A percentile compares a stretch with the other conserved stretches of the same genome.
These are phyloP conservation scores for Acanthamoeba polyphaga DNA, from an alignment of 208 protist genomes.

Conservation along the genomic window DNA sequence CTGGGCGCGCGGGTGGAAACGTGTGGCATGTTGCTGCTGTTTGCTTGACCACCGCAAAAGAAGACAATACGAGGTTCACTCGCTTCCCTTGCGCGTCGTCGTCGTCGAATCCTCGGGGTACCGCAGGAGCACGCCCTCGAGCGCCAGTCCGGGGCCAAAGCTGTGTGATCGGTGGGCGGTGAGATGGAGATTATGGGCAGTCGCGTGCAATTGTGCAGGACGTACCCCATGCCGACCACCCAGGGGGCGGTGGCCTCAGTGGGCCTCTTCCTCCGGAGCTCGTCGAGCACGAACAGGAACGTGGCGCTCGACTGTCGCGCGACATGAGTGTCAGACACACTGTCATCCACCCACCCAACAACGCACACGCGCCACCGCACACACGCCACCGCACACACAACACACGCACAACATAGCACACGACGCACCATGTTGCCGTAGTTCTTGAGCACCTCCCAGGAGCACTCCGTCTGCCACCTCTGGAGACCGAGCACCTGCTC, in stretches of 20 bases:
- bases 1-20: too few species aligned
- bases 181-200: too few species aligned
- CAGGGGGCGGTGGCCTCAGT: not conserved
- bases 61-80: too few species aligned
- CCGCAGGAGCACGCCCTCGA: conserved; percentile 34
- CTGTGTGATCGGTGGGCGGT: too few species aligned
- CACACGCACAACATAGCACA: not conserved
- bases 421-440: conserved; percentile 59
- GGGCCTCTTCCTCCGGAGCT: conserved; percentile 18
- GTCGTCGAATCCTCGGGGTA: not conserved
- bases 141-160: conserved; percentile 38
- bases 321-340: not conserved
- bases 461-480: conserved; percentile 48
- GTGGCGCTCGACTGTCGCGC: conserved; percentile 18
- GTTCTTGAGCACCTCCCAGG: conserved; percentile 52
- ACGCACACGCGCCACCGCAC: too few species aligned
- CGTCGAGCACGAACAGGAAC: conserved; percentile 59
- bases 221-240: conserved; percentile 50
- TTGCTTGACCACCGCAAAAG: too few species aligned
- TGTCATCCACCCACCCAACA: too few species aligned
- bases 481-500: conserved; percentile 28
- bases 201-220: too few species aligned
- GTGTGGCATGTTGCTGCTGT: too few species aligned
- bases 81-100: not conserved
- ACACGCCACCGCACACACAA: too few species aligned